Evolutionary conservation across 2,329 filamentous ascomycete genomes (phyloP).

Genomic region (Aureobasidium musti): DNA sequence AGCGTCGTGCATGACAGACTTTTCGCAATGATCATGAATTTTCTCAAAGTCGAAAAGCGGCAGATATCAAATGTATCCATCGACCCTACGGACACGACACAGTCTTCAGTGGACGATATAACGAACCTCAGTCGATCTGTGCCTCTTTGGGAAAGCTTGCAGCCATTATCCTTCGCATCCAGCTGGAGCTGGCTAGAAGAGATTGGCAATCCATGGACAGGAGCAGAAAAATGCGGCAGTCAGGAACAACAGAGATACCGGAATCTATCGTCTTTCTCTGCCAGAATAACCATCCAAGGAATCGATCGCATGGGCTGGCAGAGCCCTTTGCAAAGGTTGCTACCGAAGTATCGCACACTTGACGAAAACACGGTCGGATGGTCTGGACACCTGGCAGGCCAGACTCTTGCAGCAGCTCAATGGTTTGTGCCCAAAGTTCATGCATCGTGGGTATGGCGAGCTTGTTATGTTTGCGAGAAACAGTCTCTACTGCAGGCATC

Average conservation of each 20-base stretch:
- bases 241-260: neutral
- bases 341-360: neutral
- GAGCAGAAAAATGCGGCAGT: neutral
- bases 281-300: neutral
- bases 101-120: too few species aligned
- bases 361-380: neutral
- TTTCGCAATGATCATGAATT: neutral
- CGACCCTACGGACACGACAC: too few species aligned
- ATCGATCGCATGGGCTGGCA: neutral
- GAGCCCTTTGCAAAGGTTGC: neutral
- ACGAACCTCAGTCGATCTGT: neutral
- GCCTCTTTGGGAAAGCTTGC: neutral
- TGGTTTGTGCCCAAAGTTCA: neutral
- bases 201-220: neutral
- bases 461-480: neutral
- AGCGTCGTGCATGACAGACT: neutral
- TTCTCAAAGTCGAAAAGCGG: neutral
- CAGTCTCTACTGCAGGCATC: too few species aligned
- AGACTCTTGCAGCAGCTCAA: neutral
- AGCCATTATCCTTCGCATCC: neutral
- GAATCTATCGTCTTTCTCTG: neutral
- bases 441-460: neutral
- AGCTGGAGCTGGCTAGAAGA: neutral
- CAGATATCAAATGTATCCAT: neutral
- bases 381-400: neutral